Percentiles rank a stretch among this genome's conserved stretches.
These are phyloP conservation scores for Candida adriatica DNA, from an alignment of 805 yeast genomes.

Conservation along the genomic window DNA sequence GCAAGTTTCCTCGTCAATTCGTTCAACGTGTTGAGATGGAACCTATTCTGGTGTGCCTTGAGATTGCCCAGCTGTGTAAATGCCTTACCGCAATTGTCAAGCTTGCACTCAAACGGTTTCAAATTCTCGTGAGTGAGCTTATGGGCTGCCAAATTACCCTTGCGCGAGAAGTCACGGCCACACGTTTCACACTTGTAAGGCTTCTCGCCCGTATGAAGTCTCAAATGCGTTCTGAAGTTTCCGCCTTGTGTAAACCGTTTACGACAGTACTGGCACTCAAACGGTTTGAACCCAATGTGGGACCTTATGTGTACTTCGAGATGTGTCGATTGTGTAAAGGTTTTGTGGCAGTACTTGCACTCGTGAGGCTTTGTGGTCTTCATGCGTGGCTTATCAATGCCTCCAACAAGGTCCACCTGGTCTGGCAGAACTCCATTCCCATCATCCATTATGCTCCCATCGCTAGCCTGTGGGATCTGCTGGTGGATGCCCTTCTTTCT, in stretches of 20 bases:
- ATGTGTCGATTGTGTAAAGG: slow-evolving; percentile 86
- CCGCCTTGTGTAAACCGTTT: slow-evolving; percentile 89
- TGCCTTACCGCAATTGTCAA: slow-evolving; percentile 76
- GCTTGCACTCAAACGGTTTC: slow-evolving; percentile 72
- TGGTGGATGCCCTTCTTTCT: slow-evolving; percentile 70
- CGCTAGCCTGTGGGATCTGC: slow-evolving; percentile 55
- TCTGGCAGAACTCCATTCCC: slow-evolving; percentile 46
- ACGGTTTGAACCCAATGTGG: slow-evolving; percentile 84
- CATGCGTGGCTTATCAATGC: slow-evolving; percentile 58
- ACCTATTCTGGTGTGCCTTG: slow-evolving; percentile 90
- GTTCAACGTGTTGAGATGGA: slow-evolving; percentile 68
- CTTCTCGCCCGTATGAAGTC: slow-evolving; percentile 88
- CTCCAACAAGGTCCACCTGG: slow-evolving; percentile 66
- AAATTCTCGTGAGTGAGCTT: slow-evolving; percentile 70
- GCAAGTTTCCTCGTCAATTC: slow-evolving; percentile 62
- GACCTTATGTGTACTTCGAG: slow-evolving; percentile 83
- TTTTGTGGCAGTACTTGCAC: slow-evolving; percentile 72
- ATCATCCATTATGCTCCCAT: slow-evolving; percentile 60
- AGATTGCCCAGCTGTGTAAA: slow-evolving; percentile 91
- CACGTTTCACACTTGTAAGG: slow-evolving; percentile 81
- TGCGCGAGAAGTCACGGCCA: slow-evolving; percentile 71
- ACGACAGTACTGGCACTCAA: slow-evolving; percentile 69
- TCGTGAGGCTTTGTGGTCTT: slow-evolving; percentile 49
- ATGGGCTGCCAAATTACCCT: slow-evolving; percentile 91
- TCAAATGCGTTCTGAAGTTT: slow-evolving; percentile 74